These are phyloP conservation scores for Aurantiochytrium sp. DNA, from an alignment of 108 stramenopile genomes.

Conservation along the genomic window DNA sequence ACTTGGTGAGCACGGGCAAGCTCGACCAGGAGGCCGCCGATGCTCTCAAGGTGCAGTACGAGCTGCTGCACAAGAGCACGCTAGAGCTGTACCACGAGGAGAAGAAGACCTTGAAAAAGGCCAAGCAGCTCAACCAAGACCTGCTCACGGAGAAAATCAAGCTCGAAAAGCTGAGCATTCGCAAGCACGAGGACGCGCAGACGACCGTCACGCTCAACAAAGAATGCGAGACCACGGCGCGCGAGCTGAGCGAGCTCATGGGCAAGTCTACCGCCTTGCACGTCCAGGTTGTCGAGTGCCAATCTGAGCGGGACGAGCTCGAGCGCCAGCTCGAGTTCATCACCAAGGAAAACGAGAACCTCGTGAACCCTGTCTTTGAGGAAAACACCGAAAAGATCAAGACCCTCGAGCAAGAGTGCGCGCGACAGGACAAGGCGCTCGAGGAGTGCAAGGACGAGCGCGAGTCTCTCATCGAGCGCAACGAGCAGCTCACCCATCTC, in stretches of 20 bases:
- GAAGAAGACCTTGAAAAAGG: conserved; percentile 34
- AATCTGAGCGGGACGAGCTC: conserved; percentile 28
- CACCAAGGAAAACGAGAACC: conserved; percentile 42
- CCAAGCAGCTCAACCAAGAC: conserved; percentile 49
- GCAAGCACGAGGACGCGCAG: conserved; percentile 30
- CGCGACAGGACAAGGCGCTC: conserved; percentile 21
- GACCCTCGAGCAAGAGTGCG: conserved; percentile 16
- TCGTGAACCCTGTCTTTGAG: conserved; percentile 48
- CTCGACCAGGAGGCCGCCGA: neutral
- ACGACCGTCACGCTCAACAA: conserved; percentile 6
- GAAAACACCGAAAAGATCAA: conserved; percentile 11
- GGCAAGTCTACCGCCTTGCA: conserved; percentile 30
- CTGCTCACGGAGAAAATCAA: conserved; percentile 51
- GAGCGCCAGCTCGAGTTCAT: conserved; percentile 36
- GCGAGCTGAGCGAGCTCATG: conserved; percentile 43
- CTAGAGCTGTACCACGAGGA: conserved; percentile 20
- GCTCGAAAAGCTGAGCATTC: conserved; percentile 44
- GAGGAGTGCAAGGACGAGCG: neutral
- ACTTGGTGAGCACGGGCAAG: neutral
- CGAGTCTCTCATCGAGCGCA: neutral
- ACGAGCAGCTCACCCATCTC: neutral
- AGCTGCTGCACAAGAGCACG: neutral
- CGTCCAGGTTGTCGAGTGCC: conserved; percentile 34
- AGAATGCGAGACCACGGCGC: neutral
- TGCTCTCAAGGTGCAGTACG: neutral